Base-by-base conservation (phyloP, 108 stramenopile genomes). In the Nitzschia sp. region DNA sequence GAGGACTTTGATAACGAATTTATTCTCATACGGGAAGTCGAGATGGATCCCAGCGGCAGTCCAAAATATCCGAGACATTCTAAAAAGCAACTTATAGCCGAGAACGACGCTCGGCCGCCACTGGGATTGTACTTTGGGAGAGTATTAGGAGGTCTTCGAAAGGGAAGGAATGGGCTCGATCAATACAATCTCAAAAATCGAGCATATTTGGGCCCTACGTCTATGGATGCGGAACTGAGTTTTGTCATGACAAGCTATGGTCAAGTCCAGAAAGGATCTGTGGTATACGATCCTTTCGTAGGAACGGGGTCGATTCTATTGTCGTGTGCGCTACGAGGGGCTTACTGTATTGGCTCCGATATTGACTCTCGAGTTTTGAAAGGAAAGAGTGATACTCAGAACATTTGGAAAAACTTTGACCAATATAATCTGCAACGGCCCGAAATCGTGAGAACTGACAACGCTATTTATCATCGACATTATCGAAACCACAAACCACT, bases 271-370 rank as follows among this genome's bases (percentile, higher is more conserved):
- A 68, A 69, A 36, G 73, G 84, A 19, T 76, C 80, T 1, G 71
- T 95, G 23, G 89, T 83, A 5, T 84, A 94, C 59, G 98, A 99
- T 75, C 97, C 97, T 19, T 99, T 98, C 80, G 97, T 97, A 2
- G 98, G 98, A 29, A 99, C 98, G 22, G 98, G 97, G 1, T 93
- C 92, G 19, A 96, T 99, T 22, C 60, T 98, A 22, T 72, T 99
- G 22, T 81, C 95, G 11, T 91, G 93, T 61, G 89, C 94, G 29
- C 61, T 95, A 34, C 75, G 92, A 2, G 97, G 98, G n/a, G 94
- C 86, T 1, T 79, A 88, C 61, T 85, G 90, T 53, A 66, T 95
- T 23, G 98, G 98, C 3, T 88, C 91, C 26, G 98, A 99, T 71
- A 98, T 99, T 69, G 98, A 99, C 68, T 66, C 91, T 25, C 82